Base-by-base conservation (phyloP, 768 basidiomycete genomes). In the Kwoniella mangroviensis region DNA sequence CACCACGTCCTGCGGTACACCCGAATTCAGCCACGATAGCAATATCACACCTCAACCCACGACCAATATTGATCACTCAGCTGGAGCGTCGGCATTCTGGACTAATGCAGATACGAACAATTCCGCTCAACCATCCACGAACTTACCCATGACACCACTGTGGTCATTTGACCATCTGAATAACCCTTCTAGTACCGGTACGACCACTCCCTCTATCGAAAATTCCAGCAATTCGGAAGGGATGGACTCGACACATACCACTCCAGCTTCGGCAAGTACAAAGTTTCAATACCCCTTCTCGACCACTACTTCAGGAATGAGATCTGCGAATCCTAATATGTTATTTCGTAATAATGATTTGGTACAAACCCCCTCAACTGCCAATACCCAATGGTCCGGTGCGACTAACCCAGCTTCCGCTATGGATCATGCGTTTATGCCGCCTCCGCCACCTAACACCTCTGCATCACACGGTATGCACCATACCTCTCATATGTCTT, bases 1-100 rank as follows among this genome's bases (percentile, higher is more conserved):
- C 10, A 51, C 21, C 34, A 59, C 28, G 5, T 59, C 61, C 26
- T 26, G 40, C 11, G 24, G 61, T 15, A 26, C 64, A 12, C 34
- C 42, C n/a, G 64, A 65, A 5, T 45, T n/a, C 24, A 24, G 41
- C 17, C 13, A 15, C 15, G 49, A 53, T n/a, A 63, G 26, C 15
- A 63, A 21, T 28, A 34, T 63, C 51, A 63, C 62, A 40, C 62
- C 52, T 63, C 62, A 63, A 22, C 62, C 62, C 19, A 63, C 62
- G 7, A 59, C 28, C 13, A 26, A 51, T n/a, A 12, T 63, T 17
- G 62, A 55, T 13, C 41, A 55, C 5, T 6, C 28, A 42, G 41
- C 42, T 19, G 58, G 60, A n/a, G 26, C 65, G 34, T 59, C 67
- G 4, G 10, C 67, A 11, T 68, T 62, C 67, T 68, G 67, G 67